A percentile compares a stretch with the other conserved stretches of the same genome.
Conservation (phyloP, 129 eudicot genomes). For the Chrysanthemum makinoi region DNA sequence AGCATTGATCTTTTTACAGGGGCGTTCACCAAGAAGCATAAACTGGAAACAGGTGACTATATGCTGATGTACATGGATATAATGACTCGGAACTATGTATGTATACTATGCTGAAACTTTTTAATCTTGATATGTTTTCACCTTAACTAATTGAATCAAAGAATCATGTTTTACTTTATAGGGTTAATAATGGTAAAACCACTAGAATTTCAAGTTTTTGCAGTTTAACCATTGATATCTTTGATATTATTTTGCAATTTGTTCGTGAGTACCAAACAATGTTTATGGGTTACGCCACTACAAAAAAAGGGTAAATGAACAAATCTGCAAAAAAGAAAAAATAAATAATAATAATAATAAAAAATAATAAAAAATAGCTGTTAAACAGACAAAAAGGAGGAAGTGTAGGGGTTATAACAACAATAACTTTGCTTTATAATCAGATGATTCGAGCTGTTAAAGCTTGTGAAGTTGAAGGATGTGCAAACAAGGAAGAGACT, state of each 20-base stretch:
- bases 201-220: too few relatives aligned
- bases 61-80: constrained; percentile 52
- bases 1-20: constrained; percentile 43
- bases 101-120: constrained; percentile 15
- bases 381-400: too few relatives aligned
- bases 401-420: too few relatives aligned
- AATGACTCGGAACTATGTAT: constrained; percentile 50
- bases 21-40: constrained; percentile 51
- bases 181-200: too few relatives aligned
- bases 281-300: too few relatives aligned
- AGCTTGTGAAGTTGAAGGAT: constrained; percentile 29
- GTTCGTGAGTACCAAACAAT: too few relatives aligned
- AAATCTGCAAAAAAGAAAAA: too few relatives aligned
- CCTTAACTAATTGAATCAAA: background rate
- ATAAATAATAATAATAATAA: too few relatives aligned
- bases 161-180: background rate
- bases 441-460: constrained; percentile 60
- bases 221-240: too few relatives aligned
- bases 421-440: background rate
- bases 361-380: too few relatives aligned
- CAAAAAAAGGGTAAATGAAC: too few relatives aligned
- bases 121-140: background rate
- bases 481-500: constrained; percentile 2
- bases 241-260: too few relatives aligned
- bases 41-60: constrained; percentile 55